phyloP scores from a whole-genome alignment of 352 stramenopile species.

The Bremia lactucae region DNA sequence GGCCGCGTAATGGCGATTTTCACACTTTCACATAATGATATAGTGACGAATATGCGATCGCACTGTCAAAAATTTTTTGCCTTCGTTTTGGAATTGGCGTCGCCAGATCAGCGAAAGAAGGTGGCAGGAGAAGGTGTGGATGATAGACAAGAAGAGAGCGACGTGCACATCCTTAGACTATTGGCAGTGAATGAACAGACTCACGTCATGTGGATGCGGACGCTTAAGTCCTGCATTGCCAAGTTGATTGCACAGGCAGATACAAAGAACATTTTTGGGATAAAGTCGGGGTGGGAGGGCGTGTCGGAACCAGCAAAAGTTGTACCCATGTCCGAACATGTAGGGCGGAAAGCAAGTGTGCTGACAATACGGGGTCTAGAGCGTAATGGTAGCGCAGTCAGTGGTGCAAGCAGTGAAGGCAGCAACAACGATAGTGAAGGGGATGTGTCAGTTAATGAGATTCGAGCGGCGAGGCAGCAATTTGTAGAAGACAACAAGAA shows the following conservation, averaged over 20 bases:
- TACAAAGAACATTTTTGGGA: slow-evolving; percentile 16
- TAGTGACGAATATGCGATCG: slow-evolving; percentile 36
- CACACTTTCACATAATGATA: slow-evolving; percentile 40
- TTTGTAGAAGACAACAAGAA: slow-evolving; percentile 11
- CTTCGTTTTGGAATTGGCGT: slow-evolving; percentile 37
- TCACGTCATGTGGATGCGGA: slow-evolving; percentile 39
- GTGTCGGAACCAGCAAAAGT: slow-evolving; percentile 22
- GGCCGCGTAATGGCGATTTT: slow-evolving; percentile 31
- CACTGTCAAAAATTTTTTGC: slow-evolving; percentile 34
- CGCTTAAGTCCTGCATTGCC: slow-evolving; percentile 35
- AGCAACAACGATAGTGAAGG: slow-evolving; percentile 25
- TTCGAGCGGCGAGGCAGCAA: slow-evolving; percentile 20
- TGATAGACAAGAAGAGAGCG: slow-evolving; percentile 2
- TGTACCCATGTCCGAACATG: slow-evolving; percentile 17
- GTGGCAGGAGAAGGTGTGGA: slow-evolving; percentile 1
- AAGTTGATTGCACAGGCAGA: slow-evolving; percentile 29
- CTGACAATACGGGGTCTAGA: slow-evolving; percentile 12
- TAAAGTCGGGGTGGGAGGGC: slow-evolving; percentile 8
- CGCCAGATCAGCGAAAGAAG: slow-evolving; percentile 9
- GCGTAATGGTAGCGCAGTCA: slow-evolving; percentile 14
- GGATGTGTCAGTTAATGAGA: slow-evolving; percentile 20
- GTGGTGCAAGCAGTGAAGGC: slow-evolving; percentile 28
- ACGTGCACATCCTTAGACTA: slow-evolving; percentile 27
- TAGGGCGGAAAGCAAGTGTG: slow-evolving; percentile 12
- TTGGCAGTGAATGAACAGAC: slow-evolving; percentile 20